Conservation (phyloP, 768 basidiomycete genomes). For the Boletales sp. region DNA sequence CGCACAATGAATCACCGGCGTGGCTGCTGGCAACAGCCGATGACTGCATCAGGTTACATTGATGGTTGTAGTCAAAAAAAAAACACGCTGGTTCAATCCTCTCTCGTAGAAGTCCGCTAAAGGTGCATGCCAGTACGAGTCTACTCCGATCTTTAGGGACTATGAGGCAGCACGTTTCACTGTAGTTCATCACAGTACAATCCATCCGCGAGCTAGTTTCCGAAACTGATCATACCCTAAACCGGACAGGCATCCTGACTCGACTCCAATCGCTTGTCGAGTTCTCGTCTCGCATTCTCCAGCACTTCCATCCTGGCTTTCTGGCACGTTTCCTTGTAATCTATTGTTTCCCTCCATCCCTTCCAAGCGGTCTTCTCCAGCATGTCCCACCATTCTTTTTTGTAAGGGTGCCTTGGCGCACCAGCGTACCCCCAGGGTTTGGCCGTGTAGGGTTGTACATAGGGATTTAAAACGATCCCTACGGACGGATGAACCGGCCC, state of each 20-base stretch:
- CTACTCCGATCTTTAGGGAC: too few species aligned
- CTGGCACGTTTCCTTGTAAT: constrained; percentile 17
- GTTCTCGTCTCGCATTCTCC: constrained; percentile 4
- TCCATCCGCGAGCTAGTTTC: too few species aligned
- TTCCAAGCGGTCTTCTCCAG: constrained; percentile 44
- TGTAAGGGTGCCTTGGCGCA: constrained; percentile 48
- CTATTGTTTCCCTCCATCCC: constrained; percentile 26
- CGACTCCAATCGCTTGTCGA: not conserved
- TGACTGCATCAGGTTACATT: not conserved
- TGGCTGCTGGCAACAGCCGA: not conserved
- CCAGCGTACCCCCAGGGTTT: constrained; percentile 60
- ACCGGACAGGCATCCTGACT: too few species aligned
- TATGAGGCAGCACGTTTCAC: too few species aligned
- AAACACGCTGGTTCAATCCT: too few species aligned
- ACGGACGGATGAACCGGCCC: constrained; percentile 49
- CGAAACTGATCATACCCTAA: too few species aligned
- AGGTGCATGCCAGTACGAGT: too few species aligned
- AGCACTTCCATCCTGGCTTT: constrained; percentile 9
- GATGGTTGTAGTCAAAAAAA: not conserved
- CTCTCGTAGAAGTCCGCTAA: too few species aligned
- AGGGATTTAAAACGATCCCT: constrained; percentile 45
- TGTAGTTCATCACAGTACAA: too few species aligned
- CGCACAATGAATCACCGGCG: constrained; percentile 1
- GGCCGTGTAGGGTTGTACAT: constrained; percentile 48
- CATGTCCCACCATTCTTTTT: constrained; percentile 43